phyloP scores from a whole-genome alignment of 352 stramenopile species.

The Pythium vanterpoolii region DNA sequence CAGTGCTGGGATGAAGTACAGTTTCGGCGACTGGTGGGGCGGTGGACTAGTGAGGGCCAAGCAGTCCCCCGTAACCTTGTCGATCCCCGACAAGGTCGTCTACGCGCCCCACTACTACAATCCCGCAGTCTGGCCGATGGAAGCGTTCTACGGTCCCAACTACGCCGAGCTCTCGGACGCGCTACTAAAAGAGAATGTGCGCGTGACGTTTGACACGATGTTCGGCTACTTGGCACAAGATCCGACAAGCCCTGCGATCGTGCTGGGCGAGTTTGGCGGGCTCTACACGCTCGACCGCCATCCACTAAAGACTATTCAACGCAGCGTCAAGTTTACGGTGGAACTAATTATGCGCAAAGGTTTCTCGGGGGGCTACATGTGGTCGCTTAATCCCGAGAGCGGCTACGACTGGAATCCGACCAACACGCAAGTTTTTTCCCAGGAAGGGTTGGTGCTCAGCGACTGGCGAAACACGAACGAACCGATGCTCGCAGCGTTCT shows the following conservation, averaged over 20 bases:
- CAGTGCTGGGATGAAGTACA: constrained; percentile 35
- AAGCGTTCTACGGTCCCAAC: constrained; percentile 50
- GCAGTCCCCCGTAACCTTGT: constrained; percentile 40
- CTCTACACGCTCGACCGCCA: constrained; percentile 51
- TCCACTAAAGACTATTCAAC: constrained; percentile 49
- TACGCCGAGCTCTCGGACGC: constrained; percentile 42
- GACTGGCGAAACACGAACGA: constrained; percentile 56
- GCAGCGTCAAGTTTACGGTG: constrained; percentile 45
- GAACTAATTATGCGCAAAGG: constrained; percentile 39
- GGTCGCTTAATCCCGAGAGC: constrained; percentile 68
- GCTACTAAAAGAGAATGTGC: constrained; percentile 10
- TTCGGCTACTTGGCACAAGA: constrained; percentile 23
- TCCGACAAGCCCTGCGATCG: constrained; percentile 35
- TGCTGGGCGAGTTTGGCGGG: constrained; percentile 65
- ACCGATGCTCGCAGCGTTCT: constrained; percentile 40
- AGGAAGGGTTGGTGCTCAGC: constrained; percentile 43
- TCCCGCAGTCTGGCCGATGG: constrained; percentile 46
- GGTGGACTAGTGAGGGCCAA: constrained; percentile 40
- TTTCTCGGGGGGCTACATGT: constrained; percentile 59
- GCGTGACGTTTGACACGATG: constrained; percentile 21
- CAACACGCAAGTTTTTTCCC: constrained; percentile 28
- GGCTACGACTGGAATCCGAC: constrained; percentile 54
- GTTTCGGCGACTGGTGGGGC: constrained; percentile 66
- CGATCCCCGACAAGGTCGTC: constrained; percentile 58
- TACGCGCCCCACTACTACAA: constrained; percentile 76